Conservation (phyloP, 768 basidiomycete species). For the Cystofilobasidium bisporidii region DNA sequence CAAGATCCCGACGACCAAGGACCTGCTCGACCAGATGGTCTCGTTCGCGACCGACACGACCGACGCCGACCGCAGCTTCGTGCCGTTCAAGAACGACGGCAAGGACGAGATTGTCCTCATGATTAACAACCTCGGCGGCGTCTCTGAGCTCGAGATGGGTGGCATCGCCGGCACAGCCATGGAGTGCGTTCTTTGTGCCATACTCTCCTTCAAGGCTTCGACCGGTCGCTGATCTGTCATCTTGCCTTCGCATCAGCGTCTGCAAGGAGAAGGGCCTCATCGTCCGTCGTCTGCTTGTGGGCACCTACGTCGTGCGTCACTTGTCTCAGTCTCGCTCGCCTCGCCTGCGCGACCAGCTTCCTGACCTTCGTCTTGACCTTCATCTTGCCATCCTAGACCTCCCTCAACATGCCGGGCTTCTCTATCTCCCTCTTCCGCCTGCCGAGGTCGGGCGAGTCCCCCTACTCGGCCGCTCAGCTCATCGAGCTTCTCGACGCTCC, state of each 20-base stretch:
- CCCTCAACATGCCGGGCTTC: constrained; percentile 43
- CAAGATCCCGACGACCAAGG: constrained; percentile 32
- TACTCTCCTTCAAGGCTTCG: too few relatives aligned
- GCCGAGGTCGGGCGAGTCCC: constrained; percentile 42
- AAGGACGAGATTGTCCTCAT: constrained; percentile 39
- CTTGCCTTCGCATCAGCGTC: not conserved
- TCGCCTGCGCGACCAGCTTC: not conserved
- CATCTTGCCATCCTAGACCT: too few relatives aligned
- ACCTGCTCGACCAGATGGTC: constrained; percentile 41
- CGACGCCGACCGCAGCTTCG: constrained; percentile 41
- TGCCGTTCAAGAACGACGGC: constrained; percentile 40
- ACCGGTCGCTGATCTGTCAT: not conserved
- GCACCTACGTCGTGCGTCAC: constrained; percentile 66
- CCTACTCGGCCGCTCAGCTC: constrained; percentile 37
- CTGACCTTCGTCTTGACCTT: not conserved
- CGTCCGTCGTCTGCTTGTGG: constrained; percentile 57
- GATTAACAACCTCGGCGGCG: constrained; percentile 42
- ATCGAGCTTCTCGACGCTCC: constrained; percentile 40
- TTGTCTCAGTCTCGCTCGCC: too few relatives aligned
- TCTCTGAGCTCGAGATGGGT: constrained; percentile 38
- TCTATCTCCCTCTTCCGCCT: constrained; percentile 31
- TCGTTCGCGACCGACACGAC: constrained; percentile 37
- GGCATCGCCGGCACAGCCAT: constrained; percentile 33
- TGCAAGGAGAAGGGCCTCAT: constrained; percentile 40
- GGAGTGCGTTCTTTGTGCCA: constrained; percentile 23